Percentiles rank a stretch among this genome's conserved stretches.
phyloP scores from a whole-genome alignment of 1,284 basidiomycete species.

The Leccinum fallax region DNA sequence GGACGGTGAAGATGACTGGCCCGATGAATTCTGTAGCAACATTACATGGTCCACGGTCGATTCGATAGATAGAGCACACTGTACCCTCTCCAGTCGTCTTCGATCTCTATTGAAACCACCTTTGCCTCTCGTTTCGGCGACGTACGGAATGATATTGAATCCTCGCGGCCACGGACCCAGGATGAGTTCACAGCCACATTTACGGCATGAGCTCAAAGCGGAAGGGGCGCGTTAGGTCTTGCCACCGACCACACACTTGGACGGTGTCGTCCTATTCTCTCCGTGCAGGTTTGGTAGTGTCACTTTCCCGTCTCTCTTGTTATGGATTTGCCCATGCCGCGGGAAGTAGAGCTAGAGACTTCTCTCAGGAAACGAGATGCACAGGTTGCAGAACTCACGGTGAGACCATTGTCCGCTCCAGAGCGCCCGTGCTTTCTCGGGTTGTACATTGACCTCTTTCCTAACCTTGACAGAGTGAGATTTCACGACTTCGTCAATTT shows the following conservation, averaged over 20 bases:
- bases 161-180: background rate
- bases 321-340: conserved; percentile 70
- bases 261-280: conserved; percentile 19
- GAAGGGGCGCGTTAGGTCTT: conserved; percentile 33
- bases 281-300: conserved; percentile 16
- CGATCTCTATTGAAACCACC: background rate
- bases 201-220: conserved; percentile 33
- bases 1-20: background rate
- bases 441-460: conserved; percentile 22
- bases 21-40: background rate
- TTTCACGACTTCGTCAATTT: conserved; percentile 64
- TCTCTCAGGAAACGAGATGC: conserved; percentile 69
- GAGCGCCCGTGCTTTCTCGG: conserved; percentile 19
- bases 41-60: background rate
- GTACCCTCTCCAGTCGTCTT: background rate
- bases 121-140: background rate
- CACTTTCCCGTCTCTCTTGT: conserved; percentile 19
- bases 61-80: background rate
- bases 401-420: conserved; percentile 39
- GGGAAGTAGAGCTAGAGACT: conserved; percentile 78
- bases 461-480: conserved; percentile 57
- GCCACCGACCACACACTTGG: conserved; percentile 32
- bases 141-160: background rate
- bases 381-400: conserved; percentile 68
- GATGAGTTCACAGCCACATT: conserved; percentile 32